These are phyloP conservation scores for Epichloe glyceriae DNA, from an alignment of 2,329 filamentous ascomycete genomes.

Conservation along the genomic window DNA sequence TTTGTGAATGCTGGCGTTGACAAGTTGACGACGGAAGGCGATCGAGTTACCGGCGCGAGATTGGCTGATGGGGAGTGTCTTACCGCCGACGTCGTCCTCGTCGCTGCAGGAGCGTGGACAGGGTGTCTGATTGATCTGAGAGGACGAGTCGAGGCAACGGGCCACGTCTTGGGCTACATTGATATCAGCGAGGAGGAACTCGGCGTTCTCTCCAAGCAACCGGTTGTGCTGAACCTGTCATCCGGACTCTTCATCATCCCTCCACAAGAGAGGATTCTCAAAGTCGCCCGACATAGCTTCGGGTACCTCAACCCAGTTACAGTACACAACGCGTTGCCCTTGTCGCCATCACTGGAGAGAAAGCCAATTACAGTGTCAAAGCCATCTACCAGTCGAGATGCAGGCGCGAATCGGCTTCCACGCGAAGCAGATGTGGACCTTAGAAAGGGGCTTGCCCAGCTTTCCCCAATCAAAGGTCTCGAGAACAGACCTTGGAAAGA, in stretches of 20 bases:
- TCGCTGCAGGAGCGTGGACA: conserved; percentile 84
- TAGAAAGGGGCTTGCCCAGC: conserved; percentile 44
- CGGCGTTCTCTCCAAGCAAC: conserved; percentile 46
- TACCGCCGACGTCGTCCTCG: conserved; percentile 57
- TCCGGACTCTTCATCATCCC: conserved; percentile 66
- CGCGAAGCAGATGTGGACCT: conserved; percentile 48
- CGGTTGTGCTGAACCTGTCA: conserved; percentile 60
- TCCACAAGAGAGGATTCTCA: conserved; percentile 47
- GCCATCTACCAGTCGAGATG: conserved; percentile 23
- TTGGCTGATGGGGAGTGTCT: conserved; percentile 22
- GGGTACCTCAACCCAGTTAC: conserved; percentile 47
- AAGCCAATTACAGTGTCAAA: conserved; percentile 22
- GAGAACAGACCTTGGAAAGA: conserved; percentile 45
- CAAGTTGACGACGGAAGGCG: conserved; percentile 26
- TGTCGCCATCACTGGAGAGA: conserved; percentile 14
- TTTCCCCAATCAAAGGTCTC: conserved; percentile 45
- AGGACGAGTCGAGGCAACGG: conserved; percentile 66
- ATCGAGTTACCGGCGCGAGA: conserved; percentile 40
- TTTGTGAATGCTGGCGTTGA: conserved; percentile 40
- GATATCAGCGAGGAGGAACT: conserved; percentile 62
- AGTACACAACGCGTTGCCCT: conserved; percentile 21
- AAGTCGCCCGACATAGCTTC: conserved; percentile 56
- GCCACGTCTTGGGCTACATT: conserved; percentile 70
- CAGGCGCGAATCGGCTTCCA: conserved; percentile 37
- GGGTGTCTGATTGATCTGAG: conserved; percentile 63